These are phyloP conservation scores for Tripterygium wilfordii DNA, from an alignment of 177 flowering plant species.

Conservation along the genomic window DNA sequence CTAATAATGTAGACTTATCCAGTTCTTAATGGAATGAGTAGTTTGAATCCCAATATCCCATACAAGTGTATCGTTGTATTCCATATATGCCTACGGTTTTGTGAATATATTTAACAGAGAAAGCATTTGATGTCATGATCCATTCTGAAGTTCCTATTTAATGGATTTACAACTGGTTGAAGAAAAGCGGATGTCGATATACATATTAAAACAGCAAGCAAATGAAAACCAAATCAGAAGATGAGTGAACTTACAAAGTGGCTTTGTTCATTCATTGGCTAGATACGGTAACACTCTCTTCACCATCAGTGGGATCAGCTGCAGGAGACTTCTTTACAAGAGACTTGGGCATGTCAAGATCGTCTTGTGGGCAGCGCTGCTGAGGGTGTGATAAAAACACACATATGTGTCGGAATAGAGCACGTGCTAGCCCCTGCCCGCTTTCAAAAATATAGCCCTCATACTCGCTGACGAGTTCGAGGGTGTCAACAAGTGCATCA, in stretches of 20 bases:
- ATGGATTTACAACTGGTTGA: no score
- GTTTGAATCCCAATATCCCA: no score
- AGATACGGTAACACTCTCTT: constrained; percentile 37
- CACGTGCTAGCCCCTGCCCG: constrained; percentile 65
- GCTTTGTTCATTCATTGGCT: constrained; percentile 30
- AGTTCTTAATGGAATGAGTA: no score
- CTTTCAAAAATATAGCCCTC: constrained; percentile 86
- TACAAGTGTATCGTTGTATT: no score
- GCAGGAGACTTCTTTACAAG: constrained; percentile 56
- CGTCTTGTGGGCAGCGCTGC: constrained; percentile 79
- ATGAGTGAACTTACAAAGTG: not conserved
- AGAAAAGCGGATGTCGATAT: not conserved
- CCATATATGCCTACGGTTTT: no score
- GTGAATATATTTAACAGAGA: no score
- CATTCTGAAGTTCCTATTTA: no score
- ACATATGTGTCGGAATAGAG: constrained; percentile 67
- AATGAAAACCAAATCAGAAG: constrained; percentile 1
- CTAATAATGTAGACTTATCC: no score
- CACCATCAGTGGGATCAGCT: constrained; percentile 37
- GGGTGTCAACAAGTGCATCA: constrained; percentile 82
- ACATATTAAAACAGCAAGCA: constrained; percentile 3
- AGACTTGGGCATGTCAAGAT: constrained; percentile 71
- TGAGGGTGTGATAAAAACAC: constrained; percentile 78
- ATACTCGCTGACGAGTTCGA: constrained; percentile 70
- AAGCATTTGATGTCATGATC: no score